Evolutionary conservation across 495 filamentous ascomycete genomes (phyloP), one percentile per base, ranked within the genome.

Genomic region (Aspergillus haitiensis): DNA sequence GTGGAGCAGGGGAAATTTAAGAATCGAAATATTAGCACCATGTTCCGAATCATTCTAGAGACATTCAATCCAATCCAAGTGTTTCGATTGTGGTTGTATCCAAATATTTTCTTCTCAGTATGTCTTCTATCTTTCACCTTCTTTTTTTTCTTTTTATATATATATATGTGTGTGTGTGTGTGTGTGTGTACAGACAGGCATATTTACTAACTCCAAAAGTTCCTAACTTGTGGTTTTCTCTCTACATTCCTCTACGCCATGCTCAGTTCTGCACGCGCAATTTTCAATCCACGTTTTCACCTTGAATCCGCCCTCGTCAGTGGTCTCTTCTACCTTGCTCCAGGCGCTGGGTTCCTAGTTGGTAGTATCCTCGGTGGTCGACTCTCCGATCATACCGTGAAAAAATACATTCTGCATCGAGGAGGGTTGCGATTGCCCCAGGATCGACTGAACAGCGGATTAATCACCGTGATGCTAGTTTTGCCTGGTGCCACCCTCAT

Each of bases 321-420:
- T 44, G 88, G 87, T 5, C 80, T 92, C 12, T 91, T 92, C 76
- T 92, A 90, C 66, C 84, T 92, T 31, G 85, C 89, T 1, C 89
- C 89, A 0, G 88, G 88, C 15, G 78, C 78, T 42, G 89, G 88
- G 7, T 90, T 90, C 64, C 76, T 91, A 0, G 46, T 85, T 8
- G 89, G 89, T 7, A 88, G 85, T 37, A 83, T 90, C 65, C 65
- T 86, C 35, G 88, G 88, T 21, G 89, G 89, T 12, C 80, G 82
- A 9, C 85, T 85, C 64, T 87, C 88, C 3, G 88, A 92, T 72
- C 76, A 77, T 52, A 75, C 83, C 6, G 87, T 90, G 18, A 82
- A 82, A 60, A 76, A 74, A 32, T 91, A 82, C 71, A 87, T 89
- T 59, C 55, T 58, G 2, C 81, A 80, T 49, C 79, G 83, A 8